Evolutionary conservation across 2,329 filamentous ascomycete species (phyloP).

Genomic region (Cercospora zeae-maydis): DNA sequence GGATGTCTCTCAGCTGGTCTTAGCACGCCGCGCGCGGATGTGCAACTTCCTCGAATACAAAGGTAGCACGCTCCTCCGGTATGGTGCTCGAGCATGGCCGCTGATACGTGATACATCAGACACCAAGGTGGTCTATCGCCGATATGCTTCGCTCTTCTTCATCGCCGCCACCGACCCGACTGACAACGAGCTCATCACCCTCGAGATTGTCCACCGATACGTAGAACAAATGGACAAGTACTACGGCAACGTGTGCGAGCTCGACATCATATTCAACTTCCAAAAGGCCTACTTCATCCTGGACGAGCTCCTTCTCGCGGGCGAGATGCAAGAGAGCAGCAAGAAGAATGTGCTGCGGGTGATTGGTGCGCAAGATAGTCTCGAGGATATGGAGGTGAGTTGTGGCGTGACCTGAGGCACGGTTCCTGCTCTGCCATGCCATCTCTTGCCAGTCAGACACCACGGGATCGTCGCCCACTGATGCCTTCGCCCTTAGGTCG

Average conservation of each 20-base stretch:
- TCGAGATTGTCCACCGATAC: constrained; percentile 98
- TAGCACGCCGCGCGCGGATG: constrained; percentile 95
- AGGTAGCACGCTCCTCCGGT: constrained; percentile 54
- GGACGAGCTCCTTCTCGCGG: constrained; percentile 89
- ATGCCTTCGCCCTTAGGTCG: constrained; percentile 36
- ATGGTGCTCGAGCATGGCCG: constrained; percentile 2
- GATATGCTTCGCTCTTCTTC: constrained; percentile 98
- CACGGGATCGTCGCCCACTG: constrained; percentile 31
- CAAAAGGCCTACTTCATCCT: constrained; percentile 99
- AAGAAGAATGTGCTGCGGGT: constrained; percentile 98
- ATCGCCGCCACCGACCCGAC: constrained; percentile 96
- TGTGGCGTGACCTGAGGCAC: constrained; percentile 5
- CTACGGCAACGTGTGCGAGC: constrained; percentile 98
- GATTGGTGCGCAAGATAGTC: constrained; percentile 93
- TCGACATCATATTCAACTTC: constrained; percentile 99
- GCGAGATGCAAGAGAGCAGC: constrained; percentile 97
- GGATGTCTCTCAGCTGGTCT: constrained; percentile 95
- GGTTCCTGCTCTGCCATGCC: not conserved
- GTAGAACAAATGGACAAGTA: constrained; percentile 99
- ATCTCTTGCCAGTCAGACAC: not conserved
- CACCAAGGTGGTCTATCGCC: constrained; percentile 96
- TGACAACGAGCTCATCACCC: constrained; percentile 96
- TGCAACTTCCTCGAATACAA: constrained; percentile 99
- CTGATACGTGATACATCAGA: constrained; percentile 53
- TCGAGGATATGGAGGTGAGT: constrained; percentile 99